Conservation (phyloP, 2,329 filamentous ascomycete genomes). For the Cytospora paraplurivora region DNA sequence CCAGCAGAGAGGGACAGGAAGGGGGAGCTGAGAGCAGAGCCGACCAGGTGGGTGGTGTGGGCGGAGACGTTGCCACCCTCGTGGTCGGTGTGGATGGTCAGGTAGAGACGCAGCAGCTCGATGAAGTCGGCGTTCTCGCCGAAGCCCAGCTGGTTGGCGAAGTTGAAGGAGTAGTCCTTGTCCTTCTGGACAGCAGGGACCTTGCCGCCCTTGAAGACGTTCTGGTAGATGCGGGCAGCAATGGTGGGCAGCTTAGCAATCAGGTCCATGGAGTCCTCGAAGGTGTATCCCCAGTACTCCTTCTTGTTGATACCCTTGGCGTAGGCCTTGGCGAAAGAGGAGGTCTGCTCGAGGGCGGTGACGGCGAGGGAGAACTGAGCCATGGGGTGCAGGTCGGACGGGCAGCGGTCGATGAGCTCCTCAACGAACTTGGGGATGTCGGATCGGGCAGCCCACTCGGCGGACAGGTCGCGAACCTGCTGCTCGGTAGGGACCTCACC, state of each 20-base stretch:
- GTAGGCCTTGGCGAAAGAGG: conserved; percentile 96
- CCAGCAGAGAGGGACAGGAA: conserved; percentile 96
- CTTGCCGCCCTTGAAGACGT: conserved; percentile 99
- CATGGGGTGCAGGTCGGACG: conserved; percentile 98
- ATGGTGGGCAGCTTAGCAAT: conserved; percentile 99
- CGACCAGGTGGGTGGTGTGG: conserved; percentile 98
- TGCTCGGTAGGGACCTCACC: conserved; percentile 97
- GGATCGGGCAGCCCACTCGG: conserved; percentile 97
- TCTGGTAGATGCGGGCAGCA: conserved; percentile 98
- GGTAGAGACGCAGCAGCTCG: conserved; percentile 97
- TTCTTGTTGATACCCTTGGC: conserved; percentile 99
- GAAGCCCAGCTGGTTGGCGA: conserved; percentile 98
- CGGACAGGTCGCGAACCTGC: conserved; percentile 96
- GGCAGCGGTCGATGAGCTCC: conserved; percentile 99
- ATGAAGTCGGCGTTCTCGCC: conserved; percentile 94
- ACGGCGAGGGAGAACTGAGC: conserved; percentile 98
- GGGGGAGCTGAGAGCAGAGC: conserved; percentile 92
- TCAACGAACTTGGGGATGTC: conserved; percentile 97
- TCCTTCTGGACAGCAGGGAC: conserved; percentile 94
- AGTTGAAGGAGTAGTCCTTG: conserved; percentile 99
- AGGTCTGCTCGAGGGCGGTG: conserved; percentile 97
- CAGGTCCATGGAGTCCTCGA: conserved; percentile 99
- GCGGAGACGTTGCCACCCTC: conserved; percentile 99
- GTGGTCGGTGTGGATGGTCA: conserved; percentile 99
- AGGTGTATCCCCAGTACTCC: conserved; percentile 99